Conservation (phyloP, 129 eudicot genomes). For the Pulicaria dysenterica region DNA sequence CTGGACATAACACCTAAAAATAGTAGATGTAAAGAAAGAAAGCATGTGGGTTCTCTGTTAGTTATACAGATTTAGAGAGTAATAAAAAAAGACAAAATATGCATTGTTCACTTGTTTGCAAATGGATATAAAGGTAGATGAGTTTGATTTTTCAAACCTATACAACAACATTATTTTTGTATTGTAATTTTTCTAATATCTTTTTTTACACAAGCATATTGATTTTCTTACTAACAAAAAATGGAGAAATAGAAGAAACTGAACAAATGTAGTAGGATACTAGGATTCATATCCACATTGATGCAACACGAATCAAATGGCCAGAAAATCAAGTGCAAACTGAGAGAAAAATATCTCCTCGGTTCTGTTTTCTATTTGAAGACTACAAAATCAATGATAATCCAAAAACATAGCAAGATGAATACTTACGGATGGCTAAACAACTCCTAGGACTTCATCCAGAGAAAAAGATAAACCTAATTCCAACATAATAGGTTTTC, state of each 20-base stretch:
- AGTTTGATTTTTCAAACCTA: constrained; percentile 10
- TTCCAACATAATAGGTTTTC: too few relatives aligned
- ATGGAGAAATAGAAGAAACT: background rate
- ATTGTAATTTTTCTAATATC: background rate
- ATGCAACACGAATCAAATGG: too few relatives aligned
- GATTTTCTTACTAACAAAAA: background rate
- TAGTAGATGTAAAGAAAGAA: background rate
- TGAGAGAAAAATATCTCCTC: too few relatives aligned
- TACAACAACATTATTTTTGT: background rate
- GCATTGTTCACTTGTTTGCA: constrained; percentile 6
- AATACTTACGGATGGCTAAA: too few relatives aligned
- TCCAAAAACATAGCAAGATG: too few relatives aligned
- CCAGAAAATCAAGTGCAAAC: too few relatives aligned
- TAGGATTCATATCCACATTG: too few relatives aligned
- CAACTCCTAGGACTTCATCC: too few relatives aligned
- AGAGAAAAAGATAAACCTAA: too few relatives aligned
- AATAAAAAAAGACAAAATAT: background rate
- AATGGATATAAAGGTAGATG: background rate
- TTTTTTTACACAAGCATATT: background rate
- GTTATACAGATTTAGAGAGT: background rate
- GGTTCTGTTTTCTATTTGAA: too few relatives aligned
- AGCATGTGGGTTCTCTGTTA: background rate
- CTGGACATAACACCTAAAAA: background rate
- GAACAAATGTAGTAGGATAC: too few relatives aligned
- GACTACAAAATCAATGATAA: too few relatives aligned